phyloP scores from a whole-genome alignment of 345 rosid species.

The Citrus medica region DNA sequence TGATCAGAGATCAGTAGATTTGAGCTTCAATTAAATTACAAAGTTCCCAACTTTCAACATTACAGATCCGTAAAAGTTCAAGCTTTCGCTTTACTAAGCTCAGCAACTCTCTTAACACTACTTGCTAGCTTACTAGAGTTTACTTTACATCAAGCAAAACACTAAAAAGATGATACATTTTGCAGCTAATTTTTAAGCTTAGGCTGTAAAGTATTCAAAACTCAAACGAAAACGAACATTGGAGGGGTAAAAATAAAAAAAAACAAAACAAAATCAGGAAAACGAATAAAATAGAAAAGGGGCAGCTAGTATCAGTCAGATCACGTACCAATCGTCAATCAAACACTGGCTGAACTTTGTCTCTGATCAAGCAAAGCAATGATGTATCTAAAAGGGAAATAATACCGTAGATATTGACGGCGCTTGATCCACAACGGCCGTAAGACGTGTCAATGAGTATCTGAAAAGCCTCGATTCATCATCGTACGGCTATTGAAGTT shows the following conservation, averaged over 20 bases:
- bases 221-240: neutral
- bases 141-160: neutral
- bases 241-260: too few species aligned
- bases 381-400: neutral
- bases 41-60: neutral
- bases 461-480: neutral
- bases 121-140: neutral
- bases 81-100: neutral
- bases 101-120: neutral
- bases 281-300: neutral
- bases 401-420: neutral
- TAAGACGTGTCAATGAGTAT: slow-evolving; percentile 1
- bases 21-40: neutral
- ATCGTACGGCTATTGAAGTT: neutral
- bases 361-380: neutral
- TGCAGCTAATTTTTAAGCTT: neutral
- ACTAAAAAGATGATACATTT: neutral
- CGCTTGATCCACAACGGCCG: neutral
- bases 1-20: neutral
- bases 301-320: neutral
- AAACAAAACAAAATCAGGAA: neutral
- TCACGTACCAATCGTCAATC: slow-evolving; percentile 13
- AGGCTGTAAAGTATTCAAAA: neutral
- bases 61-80: neutral
- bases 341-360: neutral